Conservation (phyloP, 75 land plant genomes). For the Picea sitchensis region DNA sequence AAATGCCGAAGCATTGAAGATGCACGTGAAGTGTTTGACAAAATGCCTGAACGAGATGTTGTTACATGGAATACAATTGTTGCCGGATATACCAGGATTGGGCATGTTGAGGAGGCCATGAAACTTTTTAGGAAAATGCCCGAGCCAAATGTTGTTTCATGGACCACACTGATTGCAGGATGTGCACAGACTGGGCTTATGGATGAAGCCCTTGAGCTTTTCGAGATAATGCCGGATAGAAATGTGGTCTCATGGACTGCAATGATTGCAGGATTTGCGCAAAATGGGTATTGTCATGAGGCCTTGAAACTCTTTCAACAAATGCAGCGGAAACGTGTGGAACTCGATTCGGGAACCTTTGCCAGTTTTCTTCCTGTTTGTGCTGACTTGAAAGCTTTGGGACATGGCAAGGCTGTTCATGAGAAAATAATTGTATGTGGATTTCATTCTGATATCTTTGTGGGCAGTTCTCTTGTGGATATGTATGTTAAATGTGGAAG, state of each 20-base stretch:
- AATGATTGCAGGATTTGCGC: slow-evolving; percentile 1
- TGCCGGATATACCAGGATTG: slow-evolving; percentile 44
- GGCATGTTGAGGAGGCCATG: slow-evolving; percentile 28
- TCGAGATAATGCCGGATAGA: slow-evolving; percentile 9
- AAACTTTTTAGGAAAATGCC: slow-evolving; percentile 10
- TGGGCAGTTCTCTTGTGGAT: slow-evolving; percentile 15
- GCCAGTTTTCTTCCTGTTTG: slow-evolving; percentile 12
- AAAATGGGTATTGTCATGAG: neutral
- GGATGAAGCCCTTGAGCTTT: slow-evolving; percentile 9
- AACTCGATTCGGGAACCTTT: slow-evolving; percentile 8
- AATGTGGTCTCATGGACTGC: slow-evolving; percentile 17
- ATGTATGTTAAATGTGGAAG: slow-evolving; percentile 25
- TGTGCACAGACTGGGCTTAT: slow-evolving; percentile 14
- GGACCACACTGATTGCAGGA: slow-evolving; percentile 14
- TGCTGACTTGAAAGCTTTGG: neutral
- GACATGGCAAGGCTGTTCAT: neutral
- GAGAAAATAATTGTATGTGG: neutral
- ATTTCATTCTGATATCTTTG: neutral
- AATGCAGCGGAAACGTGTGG: neutral
- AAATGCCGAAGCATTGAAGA: slow-evolving; percentile 37
- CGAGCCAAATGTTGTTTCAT: neutral
- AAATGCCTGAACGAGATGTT: slow-evolving; percentile 32
- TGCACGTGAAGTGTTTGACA: slow-evolving; percentile 29
- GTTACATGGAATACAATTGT: slow-evolving; percentile 70
- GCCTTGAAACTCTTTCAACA: no score